Evolutionary conservation across 139 green algal species (phyloP).

Genomic region (Gonium pectorale): DNA sequence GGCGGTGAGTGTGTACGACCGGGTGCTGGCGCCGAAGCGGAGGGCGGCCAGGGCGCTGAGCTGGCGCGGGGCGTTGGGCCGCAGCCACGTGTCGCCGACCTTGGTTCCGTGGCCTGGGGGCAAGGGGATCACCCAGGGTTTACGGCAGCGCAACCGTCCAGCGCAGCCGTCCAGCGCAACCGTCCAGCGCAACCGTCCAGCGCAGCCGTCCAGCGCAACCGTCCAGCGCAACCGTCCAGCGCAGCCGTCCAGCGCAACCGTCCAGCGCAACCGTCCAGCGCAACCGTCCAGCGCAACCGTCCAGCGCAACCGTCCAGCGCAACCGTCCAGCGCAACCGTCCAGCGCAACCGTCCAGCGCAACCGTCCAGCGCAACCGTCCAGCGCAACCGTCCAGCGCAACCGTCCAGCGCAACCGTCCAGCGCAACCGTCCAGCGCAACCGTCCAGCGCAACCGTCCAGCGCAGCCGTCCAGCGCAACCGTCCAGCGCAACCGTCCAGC

Average conservation of each 20-base stretch:
- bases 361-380: background rate
- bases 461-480: background rate
- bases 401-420: background rate
- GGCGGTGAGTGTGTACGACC: slow-evolving; percentile 21
- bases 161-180: no score
- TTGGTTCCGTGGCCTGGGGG: slow-evolving; percentile 80
- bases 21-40: slow-evolving; percentile 36
- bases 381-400: background rate
- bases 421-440: background rate
- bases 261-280: background rate
- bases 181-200: background rate
- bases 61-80: slow-evolving; percentile 62
- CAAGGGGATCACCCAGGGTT: no score
- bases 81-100: slow-evolving; percentile 79
- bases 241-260: no score
- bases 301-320: background rate
- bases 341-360: background rate
- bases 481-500: background rate
- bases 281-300: background rate
- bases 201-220: no score
- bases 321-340: background rate
- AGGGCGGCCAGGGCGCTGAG: slow-evolving; percentile 39
- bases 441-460: background rate
- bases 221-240: background rate
- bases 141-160: background rate